These are phyloP conservation scores for Pseudogymnoascus sp. DNA, from an alignment of 2,329 filamentous ascomycete genomes.

Conservation along the genomic window DNA sequence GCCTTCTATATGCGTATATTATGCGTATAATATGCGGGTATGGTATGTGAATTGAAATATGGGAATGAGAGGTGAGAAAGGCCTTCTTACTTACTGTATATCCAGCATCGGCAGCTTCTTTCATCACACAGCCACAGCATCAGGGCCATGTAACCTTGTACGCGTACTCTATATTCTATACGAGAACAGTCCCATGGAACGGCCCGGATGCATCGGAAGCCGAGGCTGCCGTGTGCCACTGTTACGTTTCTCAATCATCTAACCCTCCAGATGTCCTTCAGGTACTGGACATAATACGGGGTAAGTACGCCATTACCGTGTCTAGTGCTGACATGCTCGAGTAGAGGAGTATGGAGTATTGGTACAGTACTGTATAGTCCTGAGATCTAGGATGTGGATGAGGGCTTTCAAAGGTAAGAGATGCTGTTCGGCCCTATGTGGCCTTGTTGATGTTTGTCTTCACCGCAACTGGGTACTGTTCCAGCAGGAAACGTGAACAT, in stretches of 20 bases:
- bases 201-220: neutral
- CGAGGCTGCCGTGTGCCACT: neutral
- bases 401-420: no score
- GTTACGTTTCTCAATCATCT: no score
- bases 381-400: no score
- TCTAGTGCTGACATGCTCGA: no score
- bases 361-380: no score
- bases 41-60: neutral
- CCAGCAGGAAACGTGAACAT: neutral
- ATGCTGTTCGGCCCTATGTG: no score
- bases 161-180: neutral
- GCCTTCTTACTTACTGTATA: neutral
- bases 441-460: neutral
- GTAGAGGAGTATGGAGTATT: no score
- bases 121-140: no score
- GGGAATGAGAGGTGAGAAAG: neutral
- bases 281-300: no score
- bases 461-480: neutral
- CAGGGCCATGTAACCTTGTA: neutral
- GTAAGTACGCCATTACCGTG: no score
- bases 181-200: neutral
- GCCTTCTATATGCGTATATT: neutral
- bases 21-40: neutral
- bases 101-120: neutral
- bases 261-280: no score